Percentiles rank a stretch among this genome's conserved stretches.
These are phyloP conservation scores for Fagus crenata DNA, from an alignment of 306 rosid species.

Conservation along the genomic window DNA sequence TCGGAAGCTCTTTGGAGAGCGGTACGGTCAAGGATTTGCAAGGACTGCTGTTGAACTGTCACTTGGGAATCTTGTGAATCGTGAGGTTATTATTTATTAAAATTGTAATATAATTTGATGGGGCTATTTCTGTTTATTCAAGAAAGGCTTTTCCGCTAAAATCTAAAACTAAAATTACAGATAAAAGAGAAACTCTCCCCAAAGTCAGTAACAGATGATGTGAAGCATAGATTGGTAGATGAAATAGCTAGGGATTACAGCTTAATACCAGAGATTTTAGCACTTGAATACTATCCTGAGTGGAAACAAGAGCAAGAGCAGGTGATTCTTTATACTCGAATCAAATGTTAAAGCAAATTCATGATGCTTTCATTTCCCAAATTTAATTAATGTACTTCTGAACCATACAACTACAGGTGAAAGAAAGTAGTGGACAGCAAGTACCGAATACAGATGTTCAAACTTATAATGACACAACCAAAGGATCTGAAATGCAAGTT, in stretches of 20 bases:
- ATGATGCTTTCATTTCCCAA: not conserved
- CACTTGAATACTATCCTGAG: conserved; percentile 62
- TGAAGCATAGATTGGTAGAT: conserved; percentile 50
- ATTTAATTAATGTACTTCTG: not conserved
- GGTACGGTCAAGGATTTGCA: conserved; percentile 63
- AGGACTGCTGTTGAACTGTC: conserved; percentile 53
- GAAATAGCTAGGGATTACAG: conserved; percentile 59
- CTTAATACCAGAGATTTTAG: conserved; percentile 47
- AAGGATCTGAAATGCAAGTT: conserved; percentile 36
- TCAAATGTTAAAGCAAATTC: not conserved
- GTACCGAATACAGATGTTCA: conserved; percentile 26
- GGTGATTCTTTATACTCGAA: conserved; percentile 34
- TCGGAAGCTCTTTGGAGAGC: conserved; percentile 65
- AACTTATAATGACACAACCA: conserved; percentile 18
- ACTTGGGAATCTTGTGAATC: conserved; percentile 76
- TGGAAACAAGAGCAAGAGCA: conserved; percentile 53
- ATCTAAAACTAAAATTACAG: conserved; percentile 38
- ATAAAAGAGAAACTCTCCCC: conserved; percentile 51
- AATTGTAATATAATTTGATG: not conserved
- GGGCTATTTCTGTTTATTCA: not conserved
- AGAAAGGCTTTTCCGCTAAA: not conserved
- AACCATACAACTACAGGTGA: conserved; percentile 28
- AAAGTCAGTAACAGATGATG: conserved; percentile 48
- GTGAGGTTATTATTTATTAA: conserved; percentile 40
- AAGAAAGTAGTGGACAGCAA: conserved; percentile 37